Percentiles rank a stretch among this genome's conserved stretches.
These are phyloP conservation scores for Boletus speciosus DNA, from an alignment of 768 basidiomycete species.

Conservation along the genomic window DNA sequence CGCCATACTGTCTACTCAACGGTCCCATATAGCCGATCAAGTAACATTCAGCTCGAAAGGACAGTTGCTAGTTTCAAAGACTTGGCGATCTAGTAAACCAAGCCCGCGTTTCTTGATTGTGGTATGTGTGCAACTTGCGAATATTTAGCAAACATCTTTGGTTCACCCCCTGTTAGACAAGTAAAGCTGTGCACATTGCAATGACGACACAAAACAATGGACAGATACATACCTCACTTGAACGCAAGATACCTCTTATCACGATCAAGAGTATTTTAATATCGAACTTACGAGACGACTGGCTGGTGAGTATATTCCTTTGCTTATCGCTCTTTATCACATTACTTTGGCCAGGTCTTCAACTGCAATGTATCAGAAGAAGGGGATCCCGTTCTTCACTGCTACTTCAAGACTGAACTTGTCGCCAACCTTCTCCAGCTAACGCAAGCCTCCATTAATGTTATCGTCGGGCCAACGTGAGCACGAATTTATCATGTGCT, in stretches of 20 bases:
- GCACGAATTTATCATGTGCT: slow-evolving; percentile 28
- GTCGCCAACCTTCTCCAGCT: slow-evolving; percentile 75
- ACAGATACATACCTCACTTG: slow-evolving; percentile 51
- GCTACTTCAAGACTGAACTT: slow-evolving; percentile 95
- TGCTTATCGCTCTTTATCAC: neutral
- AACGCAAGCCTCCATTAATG: slow-evolving; percentile 70
- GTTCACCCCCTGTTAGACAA: slow-evolving; percentile 20
- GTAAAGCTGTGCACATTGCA: slow-evolving; percentile 79
- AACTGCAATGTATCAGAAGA: slow-evolving; percentile 82
- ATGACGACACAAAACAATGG: slow-evolving; percentile 63
- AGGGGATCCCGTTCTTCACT: slow-evolving; percentile 89
- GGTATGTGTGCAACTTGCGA: slow-evolving; percentile 46
- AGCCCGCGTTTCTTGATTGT: slow-evolving; percentile 88
- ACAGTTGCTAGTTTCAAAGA: slow-evolving; percentile 81
- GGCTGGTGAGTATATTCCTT: slow-evolving; percentile 60
- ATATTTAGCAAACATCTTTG: neutral
- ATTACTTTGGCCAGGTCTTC: slow-evolving; percentile 52
- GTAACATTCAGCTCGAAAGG: slow-evolving; percentile 82
- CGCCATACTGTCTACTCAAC: neutral
- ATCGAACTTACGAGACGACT: slow-evolving; percentile 91
- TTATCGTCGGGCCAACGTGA: slow-evolving; percentile 76
- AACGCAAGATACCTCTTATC: slow-evolving; percentile 85
- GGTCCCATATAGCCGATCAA: slow-evolving; percentile 51
- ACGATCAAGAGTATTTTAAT: slow-evolving; percentile 84
- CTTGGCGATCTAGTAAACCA: slow-evolving; percentile 83